These are phyloP conservation scores for Ceratonia siliqua DNA, from an alignment of 306 rosid genomes.

Conservation along the genomic window DNA sequence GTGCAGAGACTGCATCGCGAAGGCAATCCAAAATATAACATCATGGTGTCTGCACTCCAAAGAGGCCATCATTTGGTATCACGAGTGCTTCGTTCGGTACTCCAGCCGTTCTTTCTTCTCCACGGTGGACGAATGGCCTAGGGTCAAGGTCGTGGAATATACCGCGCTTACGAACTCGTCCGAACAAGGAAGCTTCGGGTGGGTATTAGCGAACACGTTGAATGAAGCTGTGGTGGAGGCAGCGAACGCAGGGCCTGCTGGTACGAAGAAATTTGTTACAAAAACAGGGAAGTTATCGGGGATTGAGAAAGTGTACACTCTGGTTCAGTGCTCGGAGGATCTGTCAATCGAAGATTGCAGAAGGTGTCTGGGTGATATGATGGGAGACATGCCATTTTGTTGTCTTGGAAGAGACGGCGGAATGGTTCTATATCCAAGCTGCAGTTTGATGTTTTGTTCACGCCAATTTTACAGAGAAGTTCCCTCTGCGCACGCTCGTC, in stretches of 20 bases:
- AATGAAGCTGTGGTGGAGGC: constrained; percentile 25
- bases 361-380: constrained; percentile 28
- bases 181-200: neutral
- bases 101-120: constrained; percentile 26
- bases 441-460: constrained; percentile 28
- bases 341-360: constrained; percentile 26
- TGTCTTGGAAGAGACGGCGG: constrained; percentile 23
- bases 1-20: neutral
- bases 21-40: neutral
- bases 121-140: constrained; percentile 25
- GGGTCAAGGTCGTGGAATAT: neutral
- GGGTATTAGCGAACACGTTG: constrained; percentile 19
- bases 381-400: constrained; percentile 5
- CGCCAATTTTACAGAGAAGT: neutral
- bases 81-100: neutral
- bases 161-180: neutral
- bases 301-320: neutral
- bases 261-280: constrained; percentile 25
- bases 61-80: constrained; percentile 14
- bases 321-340: constrained; percentile 33
- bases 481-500: neutral
- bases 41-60: neutral
- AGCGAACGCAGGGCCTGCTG: neutral
- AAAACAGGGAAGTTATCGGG: neutral
- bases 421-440: constrained; percentile 34